Evolutionary conservation across 2,329 filamentous ascomycete genomes (phyloP), one percentile per base, ranked within the genome.

Genomic region (Pseudogymnoascus sp.): DNA sequence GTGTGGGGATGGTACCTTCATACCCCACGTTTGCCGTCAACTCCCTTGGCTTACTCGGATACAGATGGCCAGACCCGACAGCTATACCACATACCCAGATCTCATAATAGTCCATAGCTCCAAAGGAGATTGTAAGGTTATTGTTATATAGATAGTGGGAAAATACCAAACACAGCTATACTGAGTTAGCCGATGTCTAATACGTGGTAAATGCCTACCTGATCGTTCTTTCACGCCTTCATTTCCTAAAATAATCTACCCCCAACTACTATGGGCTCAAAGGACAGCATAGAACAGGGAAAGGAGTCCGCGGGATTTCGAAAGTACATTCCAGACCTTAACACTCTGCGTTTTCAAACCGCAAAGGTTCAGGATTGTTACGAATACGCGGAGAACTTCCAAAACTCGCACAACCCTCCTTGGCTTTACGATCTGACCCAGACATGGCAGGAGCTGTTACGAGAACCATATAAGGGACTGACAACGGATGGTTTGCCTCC

Each of bases 381-480:
- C 63, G 79, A 83, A 64, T 89, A 90, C 65, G 85, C 83, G 0
- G 74, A 80, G 5, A 80, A 75, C 3, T 88, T 90, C 70, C 83
- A 83, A 64, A 79, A 83, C 35, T 73, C 78, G 18, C 81, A 81
- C 0, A 75, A 78, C 11, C 88, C 88, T 0, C 87, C 88, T 0
- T 90, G 88, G 88, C 75, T 91, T 14, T 80, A 88, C 67, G 82
- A 76, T 0, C 72, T 88, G 0, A 80, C 85, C 0, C 86, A 89
- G 70, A 89, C 89, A 12, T 92, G 90, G 74, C 73, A 80, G 16
- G 91, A 92, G 69, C 88, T 88, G 7, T 63, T 87, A 1, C 79
- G 77, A 60, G 65, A 65, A 28, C 70, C 70, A 18, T 72, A 69
- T 31, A 68, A 67, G 31, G 71, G 71, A 8, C 69, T 72, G 43